Conservation (phyloP, 1,284 basidiomycete species). For the Moniliella sp. region DNA sequence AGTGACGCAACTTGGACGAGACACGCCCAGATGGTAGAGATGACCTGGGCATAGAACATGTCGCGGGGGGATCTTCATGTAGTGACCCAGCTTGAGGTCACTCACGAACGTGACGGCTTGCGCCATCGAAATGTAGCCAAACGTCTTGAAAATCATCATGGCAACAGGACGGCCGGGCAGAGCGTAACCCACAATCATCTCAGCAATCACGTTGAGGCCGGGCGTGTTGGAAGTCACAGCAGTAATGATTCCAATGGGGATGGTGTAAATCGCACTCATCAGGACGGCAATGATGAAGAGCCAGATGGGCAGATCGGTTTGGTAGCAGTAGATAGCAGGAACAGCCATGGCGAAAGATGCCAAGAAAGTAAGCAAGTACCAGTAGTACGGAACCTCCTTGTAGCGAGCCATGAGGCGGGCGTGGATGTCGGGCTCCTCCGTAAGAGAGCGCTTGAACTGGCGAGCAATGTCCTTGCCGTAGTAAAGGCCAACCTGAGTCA, state of each 20-base stretch:
- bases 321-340: slow-evolving; percentile 4
- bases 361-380: slow-evolving; percentile 19
- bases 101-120: slow-evolving; percentile 12
- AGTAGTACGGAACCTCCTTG: slow-evolving; percentile 32
- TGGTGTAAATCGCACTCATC: slow-evolving; percentile 14
- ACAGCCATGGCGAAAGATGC: slow-evolving; percentile 17
- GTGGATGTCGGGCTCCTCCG: slow-evolving; percentile 23
- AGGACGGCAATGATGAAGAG: slow-evolving; percentile 20
- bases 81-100: slow-evolving; percentile 43
- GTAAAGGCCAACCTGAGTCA: slow-evolving; percentile 35
- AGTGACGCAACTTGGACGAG: slow-evolving; percentile 3
- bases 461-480: slow-evolving; percentile 35
- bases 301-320: slow-evolving; percentile 23
- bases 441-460: slow-evolving; percentile 19
- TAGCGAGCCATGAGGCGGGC: slow-evolving; percentile 28
- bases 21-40: slow-evolving; percentile 4
- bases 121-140: slow-evolving; percentile 39
- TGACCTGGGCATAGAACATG: slow-evolving; percentile 9
- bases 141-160: slow-evolving; percentile 32
- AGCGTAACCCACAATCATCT: slow-evolving; percentile 16
- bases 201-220: slow-evolving; percentile 10
- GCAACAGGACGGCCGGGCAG: slow-evolving; percentile 17
- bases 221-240: slow-evolving; percentile 8
- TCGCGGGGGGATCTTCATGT: slow-evolving; percentile 42
- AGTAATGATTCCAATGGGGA: slow-evolving; percentile 10